Conservation (phyloP, 1,139 yeast species). For the Suhomyces maxii region DNA sequence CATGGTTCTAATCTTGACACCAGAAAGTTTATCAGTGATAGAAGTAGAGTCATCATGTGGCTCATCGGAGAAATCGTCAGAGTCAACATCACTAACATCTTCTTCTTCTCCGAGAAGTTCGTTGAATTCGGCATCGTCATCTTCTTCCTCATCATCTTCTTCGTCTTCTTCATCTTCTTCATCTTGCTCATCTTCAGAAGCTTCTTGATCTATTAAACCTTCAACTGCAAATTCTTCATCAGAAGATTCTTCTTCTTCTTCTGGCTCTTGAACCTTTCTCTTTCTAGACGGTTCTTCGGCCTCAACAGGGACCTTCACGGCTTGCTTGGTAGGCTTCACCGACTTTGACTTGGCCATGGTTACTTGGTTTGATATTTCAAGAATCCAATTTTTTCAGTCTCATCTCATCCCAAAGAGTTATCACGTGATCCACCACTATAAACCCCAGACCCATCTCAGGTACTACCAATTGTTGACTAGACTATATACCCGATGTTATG, state of each 20-base stretch:
- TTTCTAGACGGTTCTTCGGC: slow-evolving; percentile 13
- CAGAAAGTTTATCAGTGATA: slow-evolving; percentile 56
- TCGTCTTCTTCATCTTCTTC: slow-evolving; percentile 26
- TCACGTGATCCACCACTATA: slow-evolving; percentile 3
- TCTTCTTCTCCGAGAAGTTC: slow-evolving; percentile 54
- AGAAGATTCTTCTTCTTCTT: slow-evolving; percentile 19
- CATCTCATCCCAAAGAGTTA: slow-evolving; percentile 9
- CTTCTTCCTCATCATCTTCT: slow-evolving; percentile 34
- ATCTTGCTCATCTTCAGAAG: slow-evolving; percentile 17
- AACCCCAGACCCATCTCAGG: not conserved
- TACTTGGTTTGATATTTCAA: not conserved
- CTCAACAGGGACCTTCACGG: slow-evolving; percentile 1
- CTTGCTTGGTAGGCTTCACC: slow-evolving; percentile 6
- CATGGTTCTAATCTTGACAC: slow-evolving; percentile 51
- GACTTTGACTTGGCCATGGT: slow-evolving; percentile 10
- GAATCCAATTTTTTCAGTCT: slow-evolving; percentile 5
- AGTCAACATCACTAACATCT: slow-evolving; percentile 36
- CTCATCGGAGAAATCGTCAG: slow-evolving; percentile 50
- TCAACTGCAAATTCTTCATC: slow-evolving; percentile 30
- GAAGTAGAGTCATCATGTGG: slow-evolving; percentile 49
- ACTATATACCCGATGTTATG: slow-evolving; percentile 22
- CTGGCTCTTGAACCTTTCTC: slow-evolving; percentile 19
- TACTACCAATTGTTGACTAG: not conserved
- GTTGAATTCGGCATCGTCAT: slow-evolving; percentile 65
- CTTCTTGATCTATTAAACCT: slow-evolving; percentile 27